These are phyloP conservation scores for Chimonanthus salicifolius DNA, from an alignment of 164 flowering plant species.

Conservation along the genomic window DNA sequence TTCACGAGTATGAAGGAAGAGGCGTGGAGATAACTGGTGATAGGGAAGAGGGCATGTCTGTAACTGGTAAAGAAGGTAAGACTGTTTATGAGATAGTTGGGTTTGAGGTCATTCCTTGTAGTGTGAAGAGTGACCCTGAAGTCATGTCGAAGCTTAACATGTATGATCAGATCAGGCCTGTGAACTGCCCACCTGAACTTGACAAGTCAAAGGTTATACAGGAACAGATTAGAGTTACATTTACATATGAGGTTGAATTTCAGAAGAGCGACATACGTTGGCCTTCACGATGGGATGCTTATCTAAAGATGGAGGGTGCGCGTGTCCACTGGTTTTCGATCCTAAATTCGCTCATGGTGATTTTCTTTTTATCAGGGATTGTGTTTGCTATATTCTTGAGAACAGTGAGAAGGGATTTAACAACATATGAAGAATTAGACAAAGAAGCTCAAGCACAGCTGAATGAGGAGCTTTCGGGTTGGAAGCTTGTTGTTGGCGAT, in stretches of 20 bases:
- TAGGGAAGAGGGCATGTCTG: constrained; percentile 47
- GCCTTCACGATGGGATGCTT: constrained; percentile 64
- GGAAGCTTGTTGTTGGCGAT: constrained; percentile 72
- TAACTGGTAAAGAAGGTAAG: constrained; percentile 31
- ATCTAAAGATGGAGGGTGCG: constrained; percentile 54
- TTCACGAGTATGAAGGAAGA: constrained; percentile 39
- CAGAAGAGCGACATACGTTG: constrained; percentile 40
- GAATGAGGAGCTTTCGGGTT: constrained; percentile 69
- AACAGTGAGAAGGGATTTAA: constrained; percentile 33
- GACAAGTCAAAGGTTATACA: constrained; percentile 15
- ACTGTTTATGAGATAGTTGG: not conserved
- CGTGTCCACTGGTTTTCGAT: constrained; percentile 61
- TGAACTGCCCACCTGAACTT: constrained; percentile 3
- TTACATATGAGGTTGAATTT: constrained; percentile 51
- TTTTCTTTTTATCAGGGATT: constrained; percentile 46
- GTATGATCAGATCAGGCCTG: constrained; percentile 4
- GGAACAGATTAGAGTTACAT: constrained; percentile 23
- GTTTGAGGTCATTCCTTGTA: too few relatives aligned
- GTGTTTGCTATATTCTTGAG: constrained; percentile 46
- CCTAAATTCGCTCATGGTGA: constrained; percentile 51
- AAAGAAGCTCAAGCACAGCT: constrained; percentile 66
- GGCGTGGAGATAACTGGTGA: constrained; percentile 45
- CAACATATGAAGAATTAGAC: constrained; percentile 51
- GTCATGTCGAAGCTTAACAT: too few relatives aligned
- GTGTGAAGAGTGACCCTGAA: too few relatives aligned